Percentiles rank a stretch among this genome's conserved stretches.
These are phyloP conservation scores for Penicillium desertorum DNA, from an alignment of 495 filamentous ascomycete genomes.

Conservation along the genomic window DNA sequence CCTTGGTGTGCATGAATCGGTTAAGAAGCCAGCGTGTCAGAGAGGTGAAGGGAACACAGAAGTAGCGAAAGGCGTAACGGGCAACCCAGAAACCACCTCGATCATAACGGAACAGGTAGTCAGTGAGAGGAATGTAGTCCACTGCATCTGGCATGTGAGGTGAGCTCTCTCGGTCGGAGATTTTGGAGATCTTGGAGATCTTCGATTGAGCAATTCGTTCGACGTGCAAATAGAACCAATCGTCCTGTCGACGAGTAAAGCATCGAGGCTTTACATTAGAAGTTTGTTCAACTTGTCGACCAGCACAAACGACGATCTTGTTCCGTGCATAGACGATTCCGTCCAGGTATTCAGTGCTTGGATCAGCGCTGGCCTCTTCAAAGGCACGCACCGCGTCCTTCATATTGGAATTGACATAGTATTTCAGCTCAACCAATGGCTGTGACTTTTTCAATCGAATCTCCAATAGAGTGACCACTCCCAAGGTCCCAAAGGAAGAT, in stretches of 20 bases:
- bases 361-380: constrained; percentile 30
- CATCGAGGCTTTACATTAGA: constrained; percentile 22
- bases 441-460: constrained; percentile 49
- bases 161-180: background rate
- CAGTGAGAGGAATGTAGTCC: constrained; percentile 54
- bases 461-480: constrained; percentile 54
- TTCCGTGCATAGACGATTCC: constrained; percentile 49
- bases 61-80: constrained; percentile 52
- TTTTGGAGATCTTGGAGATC: background rate
- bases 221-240: constrained; percentile 62
- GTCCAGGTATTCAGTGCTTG: constrained; percentile 54
- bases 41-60: constrained; percentile 54
- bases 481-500: constrained; percentile 52
- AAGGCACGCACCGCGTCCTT: constrained; percentile 42
- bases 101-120: constrained; percentile 65
- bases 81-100: constrained; percentile 62
- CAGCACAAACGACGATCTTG: constrained; percentile 50
- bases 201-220: constrained; percentile 18
- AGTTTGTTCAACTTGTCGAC: constrained; percentile 39
- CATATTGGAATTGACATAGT: constrained; percentile 42
- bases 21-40: constrained; percentile 54
- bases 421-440: constrained; percentile 51
- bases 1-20: constrained; percentile 53
- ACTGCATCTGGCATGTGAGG: constrained; percentile 10
- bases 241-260: constrained; percentile 52